Percentiles rank a stretch among this genome's conserved stretches.
phyloP scores from a whole-genome alignment of 2,329 filamentous ascomycete species.

The Cladosporium sphaerospermum region DNA sequence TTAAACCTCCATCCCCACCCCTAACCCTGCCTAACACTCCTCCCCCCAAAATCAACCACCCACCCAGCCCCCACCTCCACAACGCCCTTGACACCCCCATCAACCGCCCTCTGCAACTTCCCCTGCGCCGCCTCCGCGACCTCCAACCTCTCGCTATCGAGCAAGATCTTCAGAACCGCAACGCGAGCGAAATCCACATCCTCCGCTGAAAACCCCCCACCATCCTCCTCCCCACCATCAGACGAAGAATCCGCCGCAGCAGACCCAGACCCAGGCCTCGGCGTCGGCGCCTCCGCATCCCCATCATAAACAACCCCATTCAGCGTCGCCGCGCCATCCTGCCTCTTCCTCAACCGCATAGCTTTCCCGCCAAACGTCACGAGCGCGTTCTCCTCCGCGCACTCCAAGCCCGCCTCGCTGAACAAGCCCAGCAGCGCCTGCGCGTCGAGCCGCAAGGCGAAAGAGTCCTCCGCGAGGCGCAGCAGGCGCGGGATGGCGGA shows the following conservation, averaged over 20 bases:
- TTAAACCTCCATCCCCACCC: background rate
- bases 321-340: constrained; percentile 21
- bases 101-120: constrained; percentile 33
- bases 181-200: constrained; percentile 40
- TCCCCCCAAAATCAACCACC: background rate
- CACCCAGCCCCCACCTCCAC: background rate
- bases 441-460: constrained; percentile 67
- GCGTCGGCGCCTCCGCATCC: constrained; percentile 8
- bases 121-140: constrained; percentile 39
- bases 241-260: constrained; percentile 16
- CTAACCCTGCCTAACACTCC: background rate
- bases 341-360: constrained; percentile 24
- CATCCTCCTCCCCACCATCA: background rate
- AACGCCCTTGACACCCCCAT: constrained; percentile 11
- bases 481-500: constrained; percentile 71
- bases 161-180: constrained; percentile 40
- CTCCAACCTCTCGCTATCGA: constrained; percentile 35
- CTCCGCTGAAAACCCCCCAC: constrained; percentile 8
- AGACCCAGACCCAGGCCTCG: constrained; percentile 11
- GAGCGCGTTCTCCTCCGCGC: constrained; percentile 77
- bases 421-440: constrained; percentile 68
- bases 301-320: constrained; percentile 27
- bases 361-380: constrained; percentile 67
- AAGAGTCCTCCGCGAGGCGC: constrained; percentile 57
- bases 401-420: constrained; percentile 68